Base-by-base conservation (phyloP, 768 basidiomycete species). In the Kwoniella sp. region DNA sequence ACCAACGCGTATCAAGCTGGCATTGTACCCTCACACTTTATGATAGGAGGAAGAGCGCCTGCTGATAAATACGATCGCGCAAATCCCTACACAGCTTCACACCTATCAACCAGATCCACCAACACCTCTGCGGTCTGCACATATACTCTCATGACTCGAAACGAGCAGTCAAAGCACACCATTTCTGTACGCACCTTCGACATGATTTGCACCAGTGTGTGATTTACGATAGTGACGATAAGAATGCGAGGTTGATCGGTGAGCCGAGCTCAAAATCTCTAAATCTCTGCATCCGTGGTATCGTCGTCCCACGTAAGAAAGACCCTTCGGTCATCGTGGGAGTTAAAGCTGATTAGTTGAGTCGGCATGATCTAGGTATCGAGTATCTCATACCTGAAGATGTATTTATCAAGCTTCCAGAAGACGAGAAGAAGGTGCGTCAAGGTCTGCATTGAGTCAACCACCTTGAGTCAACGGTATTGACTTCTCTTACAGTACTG, bases 311-410 rank as follows among this genome's bases (percentile, higher is more conserved):
- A n/a, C n/a, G n/a, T n/a, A n/a, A n/a, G n/a, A n/a, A n/a, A n/a
- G n/a, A n/a, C n/a, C n/a, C n/a, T n/a, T n/a, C n/a, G n/a, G n/a
- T n/a, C n/a, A n/a, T n/a, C n/a, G n/a, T n/a, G n/a, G n/a, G n/a
- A n/a, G n/a, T n/a, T n/a, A n/a, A n/a, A 47, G 19, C 46, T 47
- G 46, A 33, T 33, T 6, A 6, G 7, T 13, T 6, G 33, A 13
- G 19, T 47, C 46, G 46, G 17, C 7, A n/a, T 17, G 7, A 47
- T 22, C 19, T 22, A 72, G 71, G 84, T 22, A 83, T 86, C 47
- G 85, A 85, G 69, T 86, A 86, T 65, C 81, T 85, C 58, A 77
- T 85, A 15, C 79, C 81, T 8, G 83, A 84, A 52, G 77, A 83
- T 62, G 77, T 80, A 17, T 85, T 85, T 71, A 64, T 73, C 48